Conservation (phyloP, 768 basidiomycete genomes). For the Nevesoporus exiguus region DNA sequence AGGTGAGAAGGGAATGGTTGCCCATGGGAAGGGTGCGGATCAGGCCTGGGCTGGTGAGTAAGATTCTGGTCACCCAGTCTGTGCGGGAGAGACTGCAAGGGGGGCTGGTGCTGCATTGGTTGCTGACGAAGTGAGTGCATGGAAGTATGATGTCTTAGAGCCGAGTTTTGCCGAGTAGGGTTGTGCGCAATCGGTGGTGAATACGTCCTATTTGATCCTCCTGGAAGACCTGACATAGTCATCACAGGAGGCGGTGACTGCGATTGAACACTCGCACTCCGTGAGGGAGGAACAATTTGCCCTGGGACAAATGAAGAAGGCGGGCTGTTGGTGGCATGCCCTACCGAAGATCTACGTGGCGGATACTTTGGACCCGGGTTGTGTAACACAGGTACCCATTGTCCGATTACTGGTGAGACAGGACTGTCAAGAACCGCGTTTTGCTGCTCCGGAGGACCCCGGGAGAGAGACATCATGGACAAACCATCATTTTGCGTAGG, state of each 20-base stretch:
- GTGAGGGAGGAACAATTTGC: conserved; percentile 35
- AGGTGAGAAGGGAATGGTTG: conserved; percentile 11
- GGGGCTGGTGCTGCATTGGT: conserved; percentile 18
- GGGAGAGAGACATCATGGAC: conserved; percentile 3
- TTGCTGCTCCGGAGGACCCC: conserved; percentile 3
- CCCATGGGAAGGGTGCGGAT: conserved; percentile 7
- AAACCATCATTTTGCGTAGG: conserved; percentile 1
- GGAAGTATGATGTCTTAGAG: conserved; percentile 22
- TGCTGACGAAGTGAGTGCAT: conserved; percentile 30
- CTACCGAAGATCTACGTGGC: conserved; percentile 25
- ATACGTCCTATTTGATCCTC: conserved; percentile 14
- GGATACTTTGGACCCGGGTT: conserved; percentile 17
- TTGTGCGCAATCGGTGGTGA: conserved; percentile 16
- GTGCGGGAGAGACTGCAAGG: conserved; percentile 13
- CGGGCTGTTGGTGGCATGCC: conserved; percentile 9
- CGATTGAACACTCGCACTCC: conserved; percentile 35
- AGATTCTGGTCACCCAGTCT: conserved; percentile 11
- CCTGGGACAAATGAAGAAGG: conserved; percentile 39
- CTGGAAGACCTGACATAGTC: conserved; percentile 21
- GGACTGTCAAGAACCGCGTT: conserved; percentile 3
- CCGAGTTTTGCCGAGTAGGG: conserved; percentile 4
- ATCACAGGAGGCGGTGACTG: conserved; percentile 23
- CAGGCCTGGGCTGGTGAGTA: conserved; percentile 17
- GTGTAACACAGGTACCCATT: conserved; percentile 21
- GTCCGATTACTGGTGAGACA: conserved; percentile 5